A percentile compares a stretch with the other conserved stretches of the same genome.
Evolutionary conservation across 306 rosid species (phyloP).

Genomic region (Dalbergia cochinchinensis): DNA sequence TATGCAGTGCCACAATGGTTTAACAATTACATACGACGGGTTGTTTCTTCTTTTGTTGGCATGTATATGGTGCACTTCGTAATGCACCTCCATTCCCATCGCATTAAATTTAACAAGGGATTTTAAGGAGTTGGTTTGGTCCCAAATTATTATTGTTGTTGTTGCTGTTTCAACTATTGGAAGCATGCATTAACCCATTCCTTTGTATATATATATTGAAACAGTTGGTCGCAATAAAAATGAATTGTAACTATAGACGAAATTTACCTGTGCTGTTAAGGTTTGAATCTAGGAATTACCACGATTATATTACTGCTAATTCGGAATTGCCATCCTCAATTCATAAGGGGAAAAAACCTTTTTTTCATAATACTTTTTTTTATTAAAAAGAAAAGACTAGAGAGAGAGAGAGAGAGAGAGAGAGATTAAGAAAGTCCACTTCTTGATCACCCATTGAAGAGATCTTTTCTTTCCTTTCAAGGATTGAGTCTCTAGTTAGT

Average conservation of each 20-base stretch:
- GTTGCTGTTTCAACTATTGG: not conserved
- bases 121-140: not conserved
- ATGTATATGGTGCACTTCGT: not conserved
- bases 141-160: not conserved
- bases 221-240: too few species aligned
- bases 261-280: too few species aligned
- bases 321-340: too few species aligned
- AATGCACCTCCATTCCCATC: not conserved
- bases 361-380: too few species aligned
- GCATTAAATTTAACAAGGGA: not conserved
- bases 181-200: not conserved
- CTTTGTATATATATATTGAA: too few species aligned
- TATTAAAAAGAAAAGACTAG: too few species aligned
- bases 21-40: not conserved
- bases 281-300: too few species aligned
- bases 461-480: not conserved
- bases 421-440: not conserved
- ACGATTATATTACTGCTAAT: too few species aligned
- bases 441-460: not conserved
- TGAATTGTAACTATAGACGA: too few species aligned
- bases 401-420: not conserved
- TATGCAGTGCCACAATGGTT: too few species aligned
- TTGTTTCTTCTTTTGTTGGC: slow-evolving; percentile 4
- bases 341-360: too few species aligned
- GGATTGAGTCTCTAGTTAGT: not conserved